Evolutionary conservation across 305 asterid genomes (phyloP).

Genomic region (Nicotiana rustica): DNA sequence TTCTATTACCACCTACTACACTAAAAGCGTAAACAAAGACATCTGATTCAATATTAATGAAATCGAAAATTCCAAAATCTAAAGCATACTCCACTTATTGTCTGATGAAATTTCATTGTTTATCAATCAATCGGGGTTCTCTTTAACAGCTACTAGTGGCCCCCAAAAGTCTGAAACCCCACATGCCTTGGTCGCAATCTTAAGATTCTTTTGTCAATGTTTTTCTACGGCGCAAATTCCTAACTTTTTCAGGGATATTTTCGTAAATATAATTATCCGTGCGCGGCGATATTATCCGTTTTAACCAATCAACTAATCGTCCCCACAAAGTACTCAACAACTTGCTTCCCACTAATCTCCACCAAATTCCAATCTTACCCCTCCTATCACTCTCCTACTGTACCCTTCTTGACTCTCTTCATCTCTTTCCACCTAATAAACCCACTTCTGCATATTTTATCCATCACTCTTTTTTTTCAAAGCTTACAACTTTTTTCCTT

Average conservation of each 20-base stretch:
- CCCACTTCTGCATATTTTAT: neutral
- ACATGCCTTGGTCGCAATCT: slow-evolving; percentile 15
- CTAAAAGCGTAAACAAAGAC: neutral
- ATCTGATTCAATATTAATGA: neutral
- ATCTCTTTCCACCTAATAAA: neutral
- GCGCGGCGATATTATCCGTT: neutral
- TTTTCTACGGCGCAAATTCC: slow-evolving; percentile 5
- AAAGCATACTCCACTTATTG: slow-evolving; percentile 26
- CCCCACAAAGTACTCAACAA: neutral
- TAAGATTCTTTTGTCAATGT: slow-evolving; percentile 19
- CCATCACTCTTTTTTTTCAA: neutral
- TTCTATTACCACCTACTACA: neutral
- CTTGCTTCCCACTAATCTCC: slow-evolving; percentile 2
- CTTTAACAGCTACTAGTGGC: slow-evolving; percentile 10
- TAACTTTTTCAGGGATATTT: neutral
- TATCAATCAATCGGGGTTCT: neutral
- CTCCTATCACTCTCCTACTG: neutral
- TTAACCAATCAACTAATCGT: neutral
- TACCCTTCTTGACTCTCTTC: neutral
- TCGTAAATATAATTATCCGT: neutral
- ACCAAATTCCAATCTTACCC: slow-evolving; percentile 2
- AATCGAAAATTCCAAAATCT: neutral
- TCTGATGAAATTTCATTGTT: neutral
- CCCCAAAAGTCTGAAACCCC: slow-evolving; percentile 27
- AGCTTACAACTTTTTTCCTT: neutral